phyloP scores from a whole-genome alignment of 2,329 filamentous ascomycete genomes.

The Bipolaris victoriae region DNA sequence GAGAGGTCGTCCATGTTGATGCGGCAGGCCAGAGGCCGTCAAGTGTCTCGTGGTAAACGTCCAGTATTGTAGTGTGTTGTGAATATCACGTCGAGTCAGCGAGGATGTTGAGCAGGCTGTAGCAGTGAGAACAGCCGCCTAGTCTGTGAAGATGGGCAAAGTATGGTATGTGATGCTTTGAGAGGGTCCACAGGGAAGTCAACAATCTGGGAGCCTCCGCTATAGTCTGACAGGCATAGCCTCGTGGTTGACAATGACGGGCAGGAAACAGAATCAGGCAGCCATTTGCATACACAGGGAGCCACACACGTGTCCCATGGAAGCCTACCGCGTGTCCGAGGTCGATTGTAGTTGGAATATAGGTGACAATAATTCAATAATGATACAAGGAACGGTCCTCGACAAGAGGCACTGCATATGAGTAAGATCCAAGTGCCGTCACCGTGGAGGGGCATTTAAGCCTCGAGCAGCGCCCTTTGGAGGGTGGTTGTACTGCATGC shows the following conservation, averaged over 20 bases:
- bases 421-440: conserved; percentile 12
- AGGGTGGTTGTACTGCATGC: conserved; percentile 3
- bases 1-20: conserved; percentile 18
- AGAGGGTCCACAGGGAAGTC: background rate
- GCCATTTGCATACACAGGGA: conserved; percentile 6
- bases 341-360: background rate
- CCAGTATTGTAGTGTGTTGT: background rate
- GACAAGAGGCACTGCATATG: background rate
- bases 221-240: background rate
- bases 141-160: background rate
- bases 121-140: conserved; percentile 9
- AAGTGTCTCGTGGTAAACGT: background rate
- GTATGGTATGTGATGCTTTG: background rate
- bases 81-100: background rate
- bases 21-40: background rate
- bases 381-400: background rate
- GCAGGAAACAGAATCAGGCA: conserved; percentile 22
- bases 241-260: conserved; percentile 16
- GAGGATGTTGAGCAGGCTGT: conserved; percentile 8
- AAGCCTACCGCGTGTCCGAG: conserved; percentile 2
- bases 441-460: conserved; percentile 17
- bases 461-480: conserved; percentile 10
- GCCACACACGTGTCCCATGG: conserved; percentile 5
- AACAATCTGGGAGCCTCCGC: background rate
- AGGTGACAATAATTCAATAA: background rate